Evolutionary conservation across 352 stramenopile genomes (phyloP), one percentile per base, ranked within the genome.

Genomic region (Phytophthora hibernalis): DNA sequence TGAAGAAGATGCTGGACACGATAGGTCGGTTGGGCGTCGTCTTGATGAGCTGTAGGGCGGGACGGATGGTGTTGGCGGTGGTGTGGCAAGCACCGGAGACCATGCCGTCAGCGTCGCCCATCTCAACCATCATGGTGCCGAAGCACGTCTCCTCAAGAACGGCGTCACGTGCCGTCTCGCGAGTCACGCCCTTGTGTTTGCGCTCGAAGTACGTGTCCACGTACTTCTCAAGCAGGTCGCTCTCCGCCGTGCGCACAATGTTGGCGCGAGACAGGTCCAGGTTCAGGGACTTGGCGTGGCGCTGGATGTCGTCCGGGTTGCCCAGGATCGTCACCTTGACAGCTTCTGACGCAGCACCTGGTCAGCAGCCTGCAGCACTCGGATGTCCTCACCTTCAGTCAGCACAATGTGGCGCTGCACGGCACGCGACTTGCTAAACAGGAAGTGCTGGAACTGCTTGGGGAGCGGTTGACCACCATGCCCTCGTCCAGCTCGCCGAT

Each of bases 11-110:
- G 37, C 85, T 95, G 38, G 86, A 95, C 9, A 95, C 85, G 22
- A 95, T 76, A 5, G 82, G 83, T 20, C 82, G 77, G 44, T 83
- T 83, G 1, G 75, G 79, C 3, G 70, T 55, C 26, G 85, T 95
- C 82, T 97, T 97, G 72, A 97, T 95, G 6, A 97, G 70, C 74
- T 97, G 90, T 12, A 96, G 74, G 43, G 88, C 90, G 15, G 90
- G 90, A 9, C 90, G 86, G 50, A 97, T 91, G n/a, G 90, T 97
- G 77, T 96, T 92, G 50, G 87, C 86, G 3, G 87, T 96, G 10
- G 84, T 93, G 73, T 97, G 87, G 64, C 78, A 90, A 1, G 83
- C 90, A 30, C 90, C 89, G 2, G 83, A 94, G 22, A 97, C 89
- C 82, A 97, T 92, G 33, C 89, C 89, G 60, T 97, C 88, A 0